Evolutionary conservation across 2,329 filamentous ascomycete species (phyloP).

Genomic region (Helotiales sp.): DNA sequence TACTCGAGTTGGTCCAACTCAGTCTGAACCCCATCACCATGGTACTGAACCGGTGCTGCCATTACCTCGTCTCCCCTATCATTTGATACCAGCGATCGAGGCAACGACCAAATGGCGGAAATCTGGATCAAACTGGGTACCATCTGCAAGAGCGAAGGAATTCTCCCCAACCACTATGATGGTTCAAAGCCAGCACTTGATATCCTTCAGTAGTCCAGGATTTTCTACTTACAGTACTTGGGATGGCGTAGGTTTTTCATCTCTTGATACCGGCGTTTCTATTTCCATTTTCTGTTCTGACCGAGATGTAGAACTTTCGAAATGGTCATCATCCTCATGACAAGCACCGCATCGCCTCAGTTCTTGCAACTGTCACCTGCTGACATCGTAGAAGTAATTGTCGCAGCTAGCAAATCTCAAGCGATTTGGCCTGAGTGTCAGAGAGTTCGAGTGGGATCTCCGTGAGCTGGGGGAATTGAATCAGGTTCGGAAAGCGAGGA

Average conservation of each 20-base stretch:
- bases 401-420: background rate
- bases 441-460: background rate
- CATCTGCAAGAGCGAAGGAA: conserved; percentile 50
- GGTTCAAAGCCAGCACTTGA: background rate
- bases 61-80: conserved; percentile 62
- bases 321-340: conserved; percentile 1
- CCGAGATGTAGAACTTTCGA: background rate
- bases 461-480: background rate
- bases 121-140: conserved; percentile 34
- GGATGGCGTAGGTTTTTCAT: conserved; percentile 30
- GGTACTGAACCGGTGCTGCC: conserved; percentile 55
- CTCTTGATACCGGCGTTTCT: background rate
- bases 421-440: background rate
- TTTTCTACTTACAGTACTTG: conserved; percentile 25
- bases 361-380: background rate
- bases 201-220: background rate
- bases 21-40: conserved; percentile 57
- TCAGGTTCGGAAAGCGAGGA: background rate
- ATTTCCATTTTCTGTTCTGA: background rate
- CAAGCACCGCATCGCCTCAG: background rate
- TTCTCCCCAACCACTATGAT: conserved; percentile 47
- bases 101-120: conserved; percentile 48
- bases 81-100: conserved; percentile 60
- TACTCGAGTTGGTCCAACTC: conserved; percentile 63
- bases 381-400: background rate